Conservation (phyloP, 2,329 filamentous ascomycete species). For the Nannizziopsis arthrosporioides region DNA sequence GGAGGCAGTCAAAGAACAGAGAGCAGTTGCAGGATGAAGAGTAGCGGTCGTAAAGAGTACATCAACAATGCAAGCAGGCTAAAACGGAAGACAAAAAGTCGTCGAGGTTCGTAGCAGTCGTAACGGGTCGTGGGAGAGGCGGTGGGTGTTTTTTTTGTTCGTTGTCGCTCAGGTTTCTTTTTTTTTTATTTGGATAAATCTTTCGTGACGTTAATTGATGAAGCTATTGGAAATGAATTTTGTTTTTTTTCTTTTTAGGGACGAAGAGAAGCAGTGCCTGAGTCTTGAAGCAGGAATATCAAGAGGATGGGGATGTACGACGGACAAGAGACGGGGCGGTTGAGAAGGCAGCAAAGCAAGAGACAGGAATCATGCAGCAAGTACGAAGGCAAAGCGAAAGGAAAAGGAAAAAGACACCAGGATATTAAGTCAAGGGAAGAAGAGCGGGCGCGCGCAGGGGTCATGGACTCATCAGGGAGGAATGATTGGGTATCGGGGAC, state of each 20-base stretch:
- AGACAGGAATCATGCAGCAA: conserved; percentile 9
- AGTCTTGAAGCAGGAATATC: conserved; percentile 8
- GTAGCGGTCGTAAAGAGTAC: conserved; percentile 9
- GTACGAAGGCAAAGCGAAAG: conserved; percentile 7
- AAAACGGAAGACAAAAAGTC: conserved; percentile 3
- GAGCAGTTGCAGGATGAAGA: background rate
- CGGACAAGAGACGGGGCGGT: background rate
- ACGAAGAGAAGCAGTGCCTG: background rate
- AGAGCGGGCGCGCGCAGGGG: conserved; percentile 20
- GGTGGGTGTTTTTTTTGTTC: background rate
- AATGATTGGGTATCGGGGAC: conserved; percentile 16
- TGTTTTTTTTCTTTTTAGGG: too few species aligned
- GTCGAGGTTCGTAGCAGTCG: conserved; percentile 16
- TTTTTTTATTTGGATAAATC: too few species aligned
- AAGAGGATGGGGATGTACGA: conserved; percentile 8
- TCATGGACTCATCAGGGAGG: conserved; percentile 20
- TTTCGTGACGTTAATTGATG: conserved; percentile 1
- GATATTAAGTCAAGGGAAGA: background rate
- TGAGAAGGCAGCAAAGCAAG: background rate
- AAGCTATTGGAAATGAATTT: too few species aligned
- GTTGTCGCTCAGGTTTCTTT: too few species aligned
- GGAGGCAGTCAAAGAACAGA: background rate
- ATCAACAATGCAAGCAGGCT: conserved; percentile 15
- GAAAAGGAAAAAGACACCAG: background rate
- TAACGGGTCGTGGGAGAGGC: conserved; percentile 26